Conservation (phyloP, 2,329 filamentous ascomycete genomes). For the Bipolaris zeicola region DNA sequence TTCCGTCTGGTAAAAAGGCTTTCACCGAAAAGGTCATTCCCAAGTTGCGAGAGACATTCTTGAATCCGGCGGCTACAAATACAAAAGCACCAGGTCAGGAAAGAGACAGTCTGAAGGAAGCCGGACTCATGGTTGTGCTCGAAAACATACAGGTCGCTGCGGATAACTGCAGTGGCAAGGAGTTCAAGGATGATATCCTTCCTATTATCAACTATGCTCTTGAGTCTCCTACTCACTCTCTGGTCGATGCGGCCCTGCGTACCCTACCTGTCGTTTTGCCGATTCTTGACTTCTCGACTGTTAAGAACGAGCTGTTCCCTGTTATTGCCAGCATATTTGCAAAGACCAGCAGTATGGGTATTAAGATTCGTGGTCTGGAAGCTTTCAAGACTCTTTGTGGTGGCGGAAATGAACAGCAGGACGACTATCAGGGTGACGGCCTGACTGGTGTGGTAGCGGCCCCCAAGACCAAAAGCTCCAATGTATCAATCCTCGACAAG, state of each 20-base stretch:
- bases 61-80: slow-evolving; percentile 57
- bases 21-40: slow-evolving; percentile 90
- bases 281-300: slow-evolving; percentile 91
- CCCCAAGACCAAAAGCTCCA: slow-evolving; percentile 65
- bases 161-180: slow-evolving; percentile 83
- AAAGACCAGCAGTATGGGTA: slow-evolving; percentile 88
- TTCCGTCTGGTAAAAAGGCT: slow-evolving; percentile 73
- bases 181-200: slow-evolving; percentile 94
- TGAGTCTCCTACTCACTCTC: slow-evolving; percentile 84
- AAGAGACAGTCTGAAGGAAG: slow-evolving; percentile 81
- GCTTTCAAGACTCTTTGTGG: slow-evolving; percentile 90
- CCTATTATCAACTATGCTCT: slow-evolving; percentile 84
- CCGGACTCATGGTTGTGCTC: slow-evolving; percentile 87
- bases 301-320: slow-evolving; percentile 96
- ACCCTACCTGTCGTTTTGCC: slow-evolving; percentile 81
- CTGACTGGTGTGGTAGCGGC: slow-evolving; percentile 70
- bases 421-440: slow-evolving; percentile 63
- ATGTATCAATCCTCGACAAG: slow-evolving; percentile 86
- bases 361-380: slow-evolving; percentile 91
- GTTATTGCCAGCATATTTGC: slow-evolving; percentile 89
- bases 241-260: slow-evolving; percentile 84
- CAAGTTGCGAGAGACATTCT: slow-evolving; percentile 80
- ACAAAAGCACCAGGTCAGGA: slow-evolving; percentile 60
- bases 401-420: slow-evolving; percentile 58
- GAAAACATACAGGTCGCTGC: slow-evolving; percentile 80